phyloP scores from a whole-genome alignment of 192 early-diverging fungal species.

The Linnemannia elongata region DNA sequence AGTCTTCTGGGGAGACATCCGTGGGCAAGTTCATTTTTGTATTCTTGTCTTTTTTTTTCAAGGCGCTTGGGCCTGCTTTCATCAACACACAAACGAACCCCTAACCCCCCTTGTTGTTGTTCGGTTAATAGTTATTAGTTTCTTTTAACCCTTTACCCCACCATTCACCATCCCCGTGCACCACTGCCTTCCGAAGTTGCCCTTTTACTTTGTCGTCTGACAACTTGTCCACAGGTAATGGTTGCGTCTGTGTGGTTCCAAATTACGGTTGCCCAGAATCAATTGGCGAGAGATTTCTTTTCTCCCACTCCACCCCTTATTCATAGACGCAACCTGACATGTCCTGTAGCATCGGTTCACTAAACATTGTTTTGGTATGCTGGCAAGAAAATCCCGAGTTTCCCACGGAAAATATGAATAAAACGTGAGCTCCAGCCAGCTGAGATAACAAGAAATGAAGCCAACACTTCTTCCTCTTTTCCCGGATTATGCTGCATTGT shows the following conservation, averaged over 20 bases:
- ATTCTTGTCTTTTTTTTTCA: neutral
- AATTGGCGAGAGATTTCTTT: neutral
- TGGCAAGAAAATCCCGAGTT: neutral
- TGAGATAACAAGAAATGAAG: neutral
- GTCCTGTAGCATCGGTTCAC: neutral
- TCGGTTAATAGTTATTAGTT: neutral
- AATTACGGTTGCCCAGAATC: neutral
- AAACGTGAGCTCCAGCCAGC: neutral
- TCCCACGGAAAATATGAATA: slow-evolving; percentile 4
- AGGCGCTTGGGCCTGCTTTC: neutral
- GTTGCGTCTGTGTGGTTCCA: neutral
- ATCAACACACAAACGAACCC: neutral
- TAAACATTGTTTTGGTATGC: neutral
- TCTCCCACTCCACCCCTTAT: neutral
- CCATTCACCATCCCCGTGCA: neutral
- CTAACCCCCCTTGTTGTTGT: neutral
- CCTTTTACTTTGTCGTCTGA: neutral
- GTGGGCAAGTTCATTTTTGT: neutral
- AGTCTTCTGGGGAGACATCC: neutral
- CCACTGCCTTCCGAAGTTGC: neutral
- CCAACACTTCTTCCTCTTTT: neutral
- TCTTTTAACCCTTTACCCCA: neutral
- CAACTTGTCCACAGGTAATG: neutral
- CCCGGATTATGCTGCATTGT: neutral
- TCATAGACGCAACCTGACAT: neutral